Evolutionary conservation across 495 filamentous ascomycete species (phyloP), one percentile per base, ranked within the genome.

Genomic region (Massariosphaeria phaeospora): DNA sequence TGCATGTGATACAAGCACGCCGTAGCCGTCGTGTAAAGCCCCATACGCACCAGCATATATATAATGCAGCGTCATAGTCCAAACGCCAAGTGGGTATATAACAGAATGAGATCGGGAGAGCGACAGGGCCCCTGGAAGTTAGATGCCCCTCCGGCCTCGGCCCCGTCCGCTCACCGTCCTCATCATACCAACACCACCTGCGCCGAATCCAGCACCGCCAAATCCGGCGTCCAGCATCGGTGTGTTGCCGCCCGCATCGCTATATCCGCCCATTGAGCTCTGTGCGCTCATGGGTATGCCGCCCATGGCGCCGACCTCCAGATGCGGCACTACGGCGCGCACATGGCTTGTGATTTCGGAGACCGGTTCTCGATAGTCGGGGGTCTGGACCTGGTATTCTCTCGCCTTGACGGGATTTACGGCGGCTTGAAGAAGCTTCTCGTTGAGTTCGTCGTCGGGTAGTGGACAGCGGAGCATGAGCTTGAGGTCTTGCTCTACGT

Each of bases 401-500:
- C 53, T 18, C 8, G 48, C 39, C 26, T 47, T 47, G 10, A 56
- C 24, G 6, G 52, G 57, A 1, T 27, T 29, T 29, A 52, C 47
- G 9, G 56, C 51, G n/a, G 42, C 47, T 15, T 38, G 43, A 35
- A 66, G 60, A 17, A 68, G 51, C 27, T 49, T 35, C 50, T 64
- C 59, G 38, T 61, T 66, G 13, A 64, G 52, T 9, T 38, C 26
- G 36, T 64, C 63, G 26, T 59, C 54, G 9, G 59, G 55, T 11
- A 45, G 44, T 13, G 54, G 64, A 20, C 56, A 49, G 23, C 61
- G 62, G 17, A 63, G 29, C 64, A 73, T 71, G 39, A 70, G 61
- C 27, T 41, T 61, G 17, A 73, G 49, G 41, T 73, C 71, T 23
- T 64, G 57, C 4, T 73, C 71, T 15, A 66, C 51, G 30, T 73